Evolutionary conservation across 257 asterid species (phyloP).

Genomic region (Knoxia roxburghii): DNA sequence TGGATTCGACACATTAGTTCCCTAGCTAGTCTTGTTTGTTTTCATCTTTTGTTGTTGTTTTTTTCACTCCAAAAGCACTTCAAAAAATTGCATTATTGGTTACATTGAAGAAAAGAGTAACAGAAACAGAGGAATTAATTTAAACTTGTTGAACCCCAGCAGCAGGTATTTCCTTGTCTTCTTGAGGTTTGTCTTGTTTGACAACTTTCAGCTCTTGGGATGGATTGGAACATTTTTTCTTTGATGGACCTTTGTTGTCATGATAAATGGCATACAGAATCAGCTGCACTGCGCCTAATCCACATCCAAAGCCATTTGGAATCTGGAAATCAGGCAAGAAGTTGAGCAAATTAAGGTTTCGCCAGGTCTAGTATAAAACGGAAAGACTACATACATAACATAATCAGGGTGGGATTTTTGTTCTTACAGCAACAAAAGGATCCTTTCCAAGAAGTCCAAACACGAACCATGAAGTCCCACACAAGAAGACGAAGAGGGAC

Average conservation of each 20-base stretch:
- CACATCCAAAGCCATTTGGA: constrained; percentile 74
- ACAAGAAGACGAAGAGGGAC: constrained; percentile 63
- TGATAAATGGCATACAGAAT: constrained; percentile 60
- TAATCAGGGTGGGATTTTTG: too few relatives aligned
- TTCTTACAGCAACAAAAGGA: constrained; percentile 75
- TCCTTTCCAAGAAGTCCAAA: constrained; percentile 75
- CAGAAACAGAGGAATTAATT: too few relatives aligned
- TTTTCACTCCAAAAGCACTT: too few relatives aligned
- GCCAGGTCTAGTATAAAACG: too few relatives aligned
- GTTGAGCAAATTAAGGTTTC: too few relatives aligned
- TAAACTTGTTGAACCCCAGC: constrained; percentile 25
- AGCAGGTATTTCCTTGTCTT: constrained; percentile 27
- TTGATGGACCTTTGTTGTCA: constrained; percentile 38
- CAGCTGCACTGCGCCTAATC: constrained; percentile 67
- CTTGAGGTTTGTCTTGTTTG: constrained; percentile 22
- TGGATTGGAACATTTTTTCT: constrained; percentile 16
- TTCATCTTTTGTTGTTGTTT: too few relatives aligned
- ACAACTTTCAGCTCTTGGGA: constrained; percentile 25
- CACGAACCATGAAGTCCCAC: constrained; percentile 75
- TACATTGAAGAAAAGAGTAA: too few relatives aligned
- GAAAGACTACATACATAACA: too few relatives aligned
- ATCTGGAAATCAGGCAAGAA: constrained; percentile 32
- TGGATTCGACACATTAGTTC: too few relatives aligned
- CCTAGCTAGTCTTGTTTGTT: too few relatives aligned
- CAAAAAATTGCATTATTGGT: too few relatives aligned